These are phyloP conservation scores for Immersiella caudata DNA, from an alignment of 495 filamentous ascomycete genomes.

Conservation along the genomic window DNA sequence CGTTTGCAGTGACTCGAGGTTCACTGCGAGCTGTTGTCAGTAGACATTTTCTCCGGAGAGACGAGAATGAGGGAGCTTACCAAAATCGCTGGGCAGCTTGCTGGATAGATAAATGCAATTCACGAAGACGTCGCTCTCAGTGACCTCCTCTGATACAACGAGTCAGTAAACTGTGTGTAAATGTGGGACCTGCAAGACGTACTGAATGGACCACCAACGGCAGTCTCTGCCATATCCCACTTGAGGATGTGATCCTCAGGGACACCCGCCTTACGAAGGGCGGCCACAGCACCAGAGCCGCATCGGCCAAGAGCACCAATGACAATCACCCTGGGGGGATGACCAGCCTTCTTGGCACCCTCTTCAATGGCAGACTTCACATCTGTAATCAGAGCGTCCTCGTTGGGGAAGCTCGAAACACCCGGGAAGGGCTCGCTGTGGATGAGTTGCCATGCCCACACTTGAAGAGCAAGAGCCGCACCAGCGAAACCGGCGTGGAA, in stretches of 20 bases:
- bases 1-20: constrained; percentile 64
- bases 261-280: constrained; percentile 75
- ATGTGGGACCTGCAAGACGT: constrained; percentile 5
- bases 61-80: constrained; percentile 18
- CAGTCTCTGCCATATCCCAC: constrained; percentile 96
- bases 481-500: constrained; percentile 84
- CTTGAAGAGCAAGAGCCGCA: constrained; percentile 78
- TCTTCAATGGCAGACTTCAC: constrained; percentile 72
- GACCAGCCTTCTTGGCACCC: constrained; percentile 68
- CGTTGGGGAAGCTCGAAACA: constrained; percentile 75
- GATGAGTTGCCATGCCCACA: constrained; percentile 85
- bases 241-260: constrained; percentile 73
- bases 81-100: constrained; percentile 40
- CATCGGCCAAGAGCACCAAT: constrained; percentile 80
- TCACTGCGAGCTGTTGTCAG: constrained; percentile 45
- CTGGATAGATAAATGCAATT: constrained; percentile 86
- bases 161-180: constrained; percentile 15
- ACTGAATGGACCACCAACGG: constrained; percentile 77
- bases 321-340: constrained; percentile 57
- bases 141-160: constrained; percentile 63
- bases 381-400: constrained; percentile 69
- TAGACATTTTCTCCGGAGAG: not conserved
- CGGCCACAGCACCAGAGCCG: constrained; percentile 80
- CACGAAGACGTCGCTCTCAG: constrained; percentile 78
- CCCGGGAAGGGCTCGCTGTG: constrained; percentile 68